phyloP scores from a whole-genome alignment of 768 basidiomycete genomes.

The Lentinula guzmanii region DNA sequence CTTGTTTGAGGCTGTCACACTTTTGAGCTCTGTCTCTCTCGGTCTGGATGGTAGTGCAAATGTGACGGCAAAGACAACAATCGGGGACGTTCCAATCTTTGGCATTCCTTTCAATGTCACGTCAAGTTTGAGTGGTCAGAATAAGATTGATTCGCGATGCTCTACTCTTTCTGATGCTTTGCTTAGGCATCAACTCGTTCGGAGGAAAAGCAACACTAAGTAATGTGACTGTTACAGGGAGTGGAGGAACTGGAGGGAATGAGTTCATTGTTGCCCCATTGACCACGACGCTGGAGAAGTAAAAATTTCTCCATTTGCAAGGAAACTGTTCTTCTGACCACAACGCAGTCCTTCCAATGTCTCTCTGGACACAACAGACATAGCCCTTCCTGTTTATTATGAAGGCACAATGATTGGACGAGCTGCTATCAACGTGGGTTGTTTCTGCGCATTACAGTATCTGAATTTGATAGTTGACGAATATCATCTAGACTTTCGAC shows the following conservation, averaged over 20 bases:
- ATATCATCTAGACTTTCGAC: conserved; percentile 38
- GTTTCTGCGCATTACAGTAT: background rate
- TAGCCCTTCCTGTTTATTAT: conserved; percentile 55
- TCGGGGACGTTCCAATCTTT: conserved; percentile 62
- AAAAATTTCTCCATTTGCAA: background rate
- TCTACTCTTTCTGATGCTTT: background rate
- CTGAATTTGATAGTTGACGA: background rate
- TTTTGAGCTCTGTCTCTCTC: conserved; percentile 36
- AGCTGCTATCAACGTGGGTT: conserved; percentile 50
- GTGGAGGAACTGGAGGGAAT: conserved; percentile 56
- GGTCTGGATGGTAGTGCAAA: conserved; percentile 51
- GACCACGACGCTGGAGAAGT: conserved; percentile 51
- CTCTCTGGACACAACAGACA: conserved; percentile 50
- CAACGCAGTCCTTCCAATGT: conserved; percentile 48
- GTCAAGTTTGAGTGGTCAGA: conserved; percentile 47
- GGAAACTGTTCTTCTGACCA: background rate
- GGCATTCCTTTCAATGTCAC: conserved; percentile 58
- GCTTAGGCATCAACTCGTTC: conserved; percentile 53
- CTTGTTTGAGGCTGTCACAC: conserved; percentile 57
- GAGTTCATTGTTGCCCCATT: conserved; percentile 55
- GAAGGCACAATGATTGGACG: conserved; percentile 51
- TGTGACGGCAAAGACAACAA: conserved; percentile 52
- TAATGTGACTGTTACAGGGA: conserved; percentile 57
- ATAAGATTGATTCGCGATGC: background rate
- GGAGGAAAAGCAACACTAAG: conserved; percentile 43